These are phyloP conservation scores for Tricholoma sp. DNA, from an alignment of 768 basidiomycete genomes.

Conservation along the genomic window DNA sequence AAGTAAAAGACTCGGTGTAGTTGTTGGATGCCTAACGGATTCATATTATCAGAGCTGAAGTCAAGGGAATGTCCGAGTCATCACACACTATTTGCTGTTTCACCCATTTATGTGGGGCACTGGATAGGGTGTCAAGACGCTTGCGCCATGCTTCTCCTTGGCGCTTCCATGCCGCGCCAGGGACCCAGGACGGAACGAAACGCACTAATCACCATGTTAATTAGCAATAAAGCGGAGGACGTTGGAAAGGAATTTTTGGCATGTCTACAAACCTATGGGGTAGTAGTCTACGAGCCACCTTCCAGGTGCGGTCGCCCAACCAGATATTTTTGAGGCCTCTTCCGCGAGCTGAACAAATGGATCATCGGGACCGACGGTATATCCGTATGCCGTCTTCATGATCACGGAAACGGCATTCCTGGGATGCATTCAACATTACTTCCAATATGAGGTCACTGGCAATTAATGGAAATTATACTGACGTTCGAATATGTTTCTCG, in stretches of 20 bases:
- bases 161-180: slow-evolving; percentile 43
- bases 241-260: neutral
- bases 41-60: neutral
- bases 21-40: slow-evolving; percentile 24
- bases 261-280: slow-evolving; percentile 27
- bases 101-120: slow-evolving; percentile 38
- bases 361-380: slow-evolving; percentile 31
- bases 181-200: slow-evolving; percentile 45
- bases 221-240: neutral
- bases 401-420: slow-evolving; percentile 36
- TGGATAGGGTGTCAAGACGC: slow-evolving; percentile 30
- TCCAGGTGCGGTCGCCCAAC: slow-evolving; percentile 34
- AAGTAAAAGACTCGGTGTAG: slow-evolving; percentile 40
- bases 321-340: slow-evolving; percentile 34
- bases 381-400: slow-evolving; percentile 41
- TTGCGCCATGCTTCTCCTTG: slow-evolving; percentile 37
- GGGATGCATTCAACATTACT: neutral
- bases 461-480: neutral
- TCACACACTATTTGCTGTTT: slow-evolving; percentile 36
- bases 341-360: slow-evolving; percentile 34
- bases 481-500: slow-evolving; percentile 35
- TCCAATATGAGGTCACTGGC: too few species aligned
- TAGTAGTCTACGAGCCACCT: slow-evolving; percentile 40
- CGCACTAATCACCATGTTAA: slow-evolving; percentile 27
- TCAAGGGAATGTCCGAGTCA: neutral